phyloP scores from a whole-genome alignment of 169 alveolate species.

The Plasmodium adleri region DNA sequence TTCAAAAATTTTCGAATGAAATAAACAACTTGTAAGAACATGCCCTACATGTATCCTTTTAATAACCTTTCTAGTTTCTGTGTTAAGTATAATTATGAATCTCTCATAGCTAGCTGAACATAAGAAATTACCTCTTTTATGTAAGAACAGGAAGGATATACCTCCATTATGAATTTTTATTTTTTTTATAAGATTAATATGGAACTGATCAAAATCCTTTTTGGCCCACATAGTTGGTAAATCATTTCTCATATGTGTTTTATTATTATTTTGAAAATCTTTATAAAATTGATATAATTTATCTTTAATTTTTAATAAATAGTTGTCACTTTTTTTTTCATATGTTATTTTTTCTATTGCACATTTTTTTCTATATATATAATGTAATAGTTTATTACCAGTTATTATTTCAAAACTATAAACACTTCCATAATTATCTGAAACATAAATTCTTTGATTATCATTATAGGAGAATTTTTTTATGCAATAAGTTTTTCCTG shows the following conservation, averaged over 20 bases:
- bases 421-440: slow-evolving; percentile 83
- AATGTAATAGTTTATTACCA: slow-evolving; percentile 63
- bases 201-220: slow-evolving; percentile 41
- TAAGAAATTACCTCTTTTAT: slow-evolving; percentile 77
- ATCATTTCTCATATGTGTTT: slow-evolving; percentile 64
- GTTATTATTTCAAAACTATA: slow-evolving; percentile 80
- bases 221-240: slow-evolving; percentile 62
- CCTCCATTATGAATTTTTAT: slow-evolving; percentile 74
- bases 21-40: slow-evolving; percentile 39
- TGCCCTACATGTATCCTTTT: slow-evolving; percentile 58
- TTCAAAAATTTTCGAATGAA: slow-evolving; percentile 29
- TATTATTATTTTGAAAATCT: slow-evolving; percentile 57
- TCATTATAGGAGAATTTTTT: slow-evolving; percentile 46
- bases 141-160: slow-evolving; percentile 72
- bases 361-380: slow-evolving; percentile 54
- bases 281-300: slow-evolving; percentile 53
- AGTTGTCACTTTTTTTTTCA: slow-evolving; percentile 15
- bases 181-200: slow-evolving; percentile 23
- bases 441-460: slow-evolving; percentile 75
- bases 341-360: slow-evolving; percentile 34
- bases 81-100: slow-evolving; percentile 73
- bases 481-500: slow-evolving; percentile 31
- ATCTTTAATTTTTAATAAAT: slow-evolving; percentile 63
- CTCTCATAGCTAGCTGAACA: slow-evolving; percentile 77
- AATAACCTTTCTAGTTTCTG: slow-evolving; percentile 16